Evolutionary conservation across 2,329 filamentous ascomycete species (phyloP), one percentile per base, ranked within the genome.

Genomic region (Paraconiothyrium sp.): DNA sequence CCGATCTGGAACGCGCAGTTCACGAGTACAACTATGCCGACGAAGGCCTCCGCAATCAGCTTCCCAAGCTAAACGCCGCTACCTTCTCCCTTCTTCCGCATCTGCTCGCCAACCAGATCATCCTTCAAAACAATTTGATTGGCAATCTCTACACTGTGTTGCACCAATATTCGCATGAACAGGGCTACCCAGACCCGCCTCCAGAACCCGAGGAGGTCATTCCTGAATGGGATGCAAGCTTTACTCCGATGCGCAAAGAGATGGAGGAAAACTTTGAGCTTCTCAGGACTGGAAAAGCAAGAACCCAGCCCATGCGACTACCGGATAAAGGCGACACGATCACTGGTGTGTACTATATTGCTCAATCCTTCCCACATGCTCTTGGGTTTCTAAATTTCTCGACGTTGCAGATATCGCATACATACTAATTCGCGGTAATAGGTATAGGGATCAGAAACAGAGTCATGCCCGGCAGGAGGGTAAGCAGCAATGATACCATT

Each of bases 101-200:
- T 56, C 82, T 96, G 22, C 84, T 94, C 11, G 84, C 85, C 44
- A 85, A 86, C 39, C 90, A 94, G 71, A 88, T 94, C 48, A 84
- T 90, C 72, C 88, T 93, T 32, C 92, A 94, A 76, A 93, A 93
- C 74, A 87, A 88, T 50, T 82, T 95, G 55, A 86, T 95, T 5
- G 92, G 89, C 0, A 84, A 93, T 63, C 89, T 92, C 68, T 95
- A 95, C 78, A 95, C 92, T 0, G 84, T 88, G 4, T 81, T 94
- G 7, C 89, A 93, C 74, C 88, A 86, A 59, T 95, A 90, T 77
- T 92, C 90, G 67, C 84, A 89, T 67, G 86, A 90, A 34, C 84
- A 89, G 67, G 83, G 86, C 5, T 90, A 93, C 69, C 90, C 90
- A 0, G 90, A 89, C 49, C 90, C 91, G 1, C 84, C 92, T 11